Evolutionary conservation across 306 rosid species (phyloP).

Genomic region (Malus sylvestris): DNA sequence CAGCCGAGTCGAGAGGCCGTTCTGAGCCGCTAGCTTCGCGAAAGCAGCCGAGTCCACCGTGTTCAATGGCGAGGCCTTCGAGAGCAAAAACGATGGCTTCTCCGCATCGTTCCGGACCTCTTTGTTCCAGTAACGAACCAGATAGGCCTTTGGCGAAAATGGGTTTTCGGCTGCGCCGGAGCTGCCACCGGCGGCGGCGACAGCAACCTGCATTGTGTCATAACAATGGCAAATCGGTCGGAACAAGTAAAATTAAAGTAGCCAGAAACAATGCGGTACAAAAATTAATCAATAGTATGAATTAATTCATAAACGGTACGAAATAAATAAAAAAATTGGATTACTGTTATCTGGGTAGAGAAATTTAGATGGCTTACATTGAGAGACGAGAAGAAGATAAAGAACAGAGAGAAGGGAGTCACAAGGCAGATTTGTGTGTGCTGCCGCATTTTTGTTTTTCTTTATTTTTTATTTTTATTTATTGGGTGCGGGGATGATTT

Average conservation of each 20-base stretch:
- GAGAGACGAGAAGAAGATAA: conserved; percentile 54
- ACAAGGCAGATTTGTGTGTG: conserved; percentile 30
- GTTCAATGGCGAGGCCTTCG: conserved; percentile 70
- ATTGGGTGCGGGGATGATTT: not conserved
- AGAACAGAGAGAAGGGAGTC: conserved; percentile 32
- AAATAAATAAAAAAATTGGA: not conserved
- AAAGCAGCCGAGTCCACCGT: conserved; percentile 57
- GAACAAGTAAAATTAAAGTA: not conserved
- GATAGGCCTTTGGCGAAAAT: conserved; percentile 62
- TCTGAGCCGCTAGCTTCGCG: conserved; percentile 50
- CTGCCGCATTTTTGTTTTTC: not conserved
- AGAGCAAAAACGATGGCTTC: conserved; percentile 48
- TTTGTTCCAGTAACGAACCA: conserved; percentile 79
- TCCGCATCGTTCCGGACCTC: conserved; percentile 66
- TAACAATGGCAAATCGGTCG: conserved; percentile 12
- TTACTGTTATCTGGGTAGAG: not conserved
- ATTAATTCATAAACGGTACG: not conserved
- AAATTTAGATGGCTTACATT: conserved; percentile 45
- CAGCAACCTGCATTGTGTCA: conserved; percentile 60
- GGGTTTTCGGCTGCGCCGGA: conserved; percentile 45
- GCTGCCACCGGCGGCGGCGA: conserved; percentile 2
- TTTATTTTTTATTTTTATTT: not conserved
- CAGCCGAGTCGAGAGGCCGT: conserved; percentile 46
- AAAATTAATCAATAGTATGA: not conserved
- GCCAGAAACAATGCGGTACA: not conserved